Evolutionary conservation across 352 stramenopile species (phyloP).

Genomic region (Globisporangium recalcitrans): DNA sequence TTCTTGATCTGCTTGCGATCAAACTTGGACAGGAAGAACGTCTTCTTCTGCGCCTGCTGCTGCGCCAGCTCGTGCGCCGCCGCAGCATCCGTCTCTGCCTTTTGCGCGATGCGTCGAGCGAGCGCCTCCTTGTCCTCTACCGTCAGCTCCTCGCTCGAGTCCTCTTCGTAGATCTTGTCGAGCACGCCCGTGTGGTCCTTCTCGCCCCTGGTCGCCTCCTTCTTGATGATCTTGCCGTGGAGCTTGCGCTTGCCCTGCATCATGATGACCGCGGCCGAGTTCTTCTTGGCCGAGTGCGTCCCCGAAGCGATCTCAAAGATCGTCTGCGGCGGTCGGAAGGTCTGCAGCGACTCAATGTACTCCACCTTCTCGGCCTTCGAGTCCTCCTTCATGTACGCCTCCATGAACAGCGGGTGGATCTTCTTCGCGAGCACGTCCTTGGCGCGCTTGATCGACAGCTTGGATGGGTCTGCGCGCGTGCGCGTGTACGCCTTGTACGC

Average conservation of each 20-base stretch:
- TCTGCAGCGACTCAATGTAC: slow-evolving; percentile 90
- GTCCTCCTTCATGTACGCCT: slow-evolving; percentile 85
- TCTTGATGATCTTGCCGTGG: slow-evolving; percentile 83
- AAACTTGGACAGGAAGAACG: slow-evolving; percentile 90
- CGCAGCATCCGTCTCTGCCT: slow-evolving; percentile 9
- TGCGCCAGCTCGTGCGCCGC: slow-evolving; percentile 3
- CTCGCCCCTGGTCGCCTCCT: slow-evolving; percentile 54
- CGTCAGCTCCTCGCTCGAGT: slow-evolving; percentile 19
- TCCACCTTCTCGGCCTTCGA: slow-evolving; percentile 74
- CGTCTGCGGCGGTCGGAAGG: slow-evolving; percentile 93
- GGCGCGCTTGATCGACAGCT: slow-evolving; percentile 90
- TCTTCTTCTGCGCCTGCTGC: slow-evolving; percentile 44
- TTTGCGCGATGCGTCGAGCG: slow-evolving; percentile 5
- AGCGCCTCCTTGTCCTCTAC: slow-evolving; percentile 22
- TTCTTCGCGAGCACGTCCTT: slow-evolving; percentile 92
- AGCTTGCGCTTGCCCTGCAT: slow-evolving; percentile 86
- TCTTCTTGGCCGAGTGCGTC: slow-evolving; percentile 73
- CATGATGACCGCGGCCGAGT: slow-evolving; percentile 66
- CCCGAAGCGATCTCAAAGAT: slow-evolving; percentile 94
- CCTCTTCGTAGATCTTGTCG: slow-evolving; percentile 36
- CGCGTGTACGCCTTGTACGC: slow-evolving; percentile 97
- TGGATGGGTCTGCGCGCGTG: slow-evolving; percentile 94
- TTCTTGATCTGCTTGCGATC: slow-evolving; percentile 95
- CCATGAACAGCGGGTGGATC: slow-evolving; percentile 89
- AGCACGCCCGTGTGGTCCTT: slow-evolving; percentile 20